Conservation (phyloP, 208 protist genomes). For the Leishmania guyanensis region DNA sequence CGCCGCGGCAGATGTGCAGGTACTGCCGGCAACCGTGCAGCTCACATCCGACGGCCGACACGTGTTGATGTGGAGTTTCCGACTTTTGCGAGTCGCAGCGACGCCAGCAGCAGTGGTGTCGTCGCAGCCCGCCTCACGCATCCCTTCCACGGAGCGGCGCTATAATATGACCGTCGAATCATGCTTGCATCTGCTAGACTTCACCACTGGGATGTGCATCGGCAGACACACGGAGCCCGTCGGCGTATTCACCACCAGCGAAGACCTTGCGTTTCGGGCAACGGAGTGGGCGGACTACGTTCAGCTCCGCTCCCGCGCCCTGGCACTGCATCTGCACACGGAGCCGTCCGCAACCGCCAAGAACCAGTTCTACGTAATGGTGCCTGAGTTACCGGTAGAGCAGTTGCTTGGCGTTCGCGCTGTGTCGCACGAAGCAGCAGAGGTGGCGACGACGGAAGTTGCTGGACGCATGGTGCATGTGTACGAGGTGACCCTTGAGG, state of each 20-base stretch:
- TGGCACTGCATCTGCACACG: constrained; percentile 14
- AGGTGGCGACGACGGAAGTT: neutral
- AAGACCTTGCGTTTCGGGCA: constrained; percentile 3
- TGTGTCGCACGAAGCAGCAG: neutral
- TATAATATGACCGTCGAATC: constrained; percentile 22
- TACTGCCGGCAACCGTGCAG: constrained; percentile 42
- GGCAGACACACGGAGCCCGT: constrained; percentile 13
- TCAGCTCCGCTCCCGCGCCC: constrained; percentile 23
- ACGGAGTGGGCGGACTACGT: constrained; percentile 19
- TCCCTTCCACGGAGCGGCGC: constrained; percentile 24
- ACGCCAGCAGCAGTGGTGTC: neutral
- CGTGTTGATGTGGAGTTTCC: constrained; percentile 50
- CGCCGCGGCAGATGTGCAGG: constrained; percentile 13
- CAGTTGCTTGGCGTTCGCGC: constrained; percentile 22
- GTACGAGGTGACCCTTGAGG: constrained; percentile 17
- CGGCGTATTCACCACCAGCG: neutral
- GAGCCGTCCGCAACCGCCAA: constrained; percentile 9
- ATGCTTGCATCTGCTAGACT: constrained; percentile 54
- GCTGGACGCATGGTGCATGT: constrained; percentile 27
- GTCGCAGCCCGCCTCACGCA: constrained; percentile 13
- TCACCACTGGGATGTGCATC: constrained; percentile 39
- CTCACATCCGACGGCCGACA: constrained; percentile 47
- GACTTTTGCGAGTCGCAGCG: constrained; percentile 12
- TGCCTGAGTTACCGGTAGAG: constrained; percentile 29
- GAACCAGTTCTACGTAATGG: constrained; percentile 25